Base-by-base conservation (phyloP, 208 protist genomes). In the Trypanosoma congolense region DNA sequence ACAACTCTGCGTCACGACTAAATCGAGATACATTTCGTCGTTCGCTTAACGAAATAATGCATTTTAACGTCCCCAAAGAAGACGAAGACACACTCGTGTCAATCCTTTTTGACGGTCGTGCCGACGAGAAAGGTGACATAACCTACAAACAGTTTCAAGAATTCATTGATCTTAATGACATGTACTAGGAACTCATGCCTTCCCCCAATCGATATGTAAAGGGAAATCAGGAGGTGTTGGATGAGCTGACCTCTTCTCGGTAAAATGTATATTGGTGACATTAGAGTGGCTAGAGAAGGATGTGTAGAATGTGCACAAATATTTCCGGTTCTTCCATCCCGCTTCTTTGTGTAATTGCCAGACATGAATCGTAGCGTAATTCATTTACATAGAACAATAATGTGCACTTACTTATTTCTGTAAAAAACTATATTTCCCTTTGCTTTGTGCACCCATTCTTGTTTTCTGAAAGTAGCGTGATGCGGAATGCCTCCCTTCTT, bases 61-160 rank as follows among this genome's bases (percentile, higher is more conserved):
- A 96, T 57, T 87, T 89, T 61, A 90, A 90, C 56, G 68, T 93
- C 48, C 63, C 56, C 33, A 69, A 85, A 49, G 55, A 36, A 9
- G 85, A 93, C 52, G 80, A 92, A 54, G 72, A 92, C 40, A 85
- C 83, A 56, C 58, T 93, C 33, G 82, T 93, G 6, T 72, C 69
- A 14, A 75, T 92, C 44, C 69, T 96, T 22, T 96, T 96, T 68
- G 89, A 94, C 44, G 73, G 77, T 18, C 44, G 52, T 35, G 77
- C 79, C 50, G 83, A 94, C 44, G 80, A 70, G 40, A 84, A 91
- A 38, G 77, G 78, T 24, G 80, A 90, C 19, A 90, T 94, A 12
- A 90, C 78, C 1, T 92, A 82, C 73, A 89, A 83, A 38, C 80
- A 90, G 41, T 94, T 94, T 61, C 83, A 92, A 28, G 83, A 88